Evolutionary conservation across 768 basidiomycete genomes (phyloP).

Genomic region (Boletus insuetus): DNA sequence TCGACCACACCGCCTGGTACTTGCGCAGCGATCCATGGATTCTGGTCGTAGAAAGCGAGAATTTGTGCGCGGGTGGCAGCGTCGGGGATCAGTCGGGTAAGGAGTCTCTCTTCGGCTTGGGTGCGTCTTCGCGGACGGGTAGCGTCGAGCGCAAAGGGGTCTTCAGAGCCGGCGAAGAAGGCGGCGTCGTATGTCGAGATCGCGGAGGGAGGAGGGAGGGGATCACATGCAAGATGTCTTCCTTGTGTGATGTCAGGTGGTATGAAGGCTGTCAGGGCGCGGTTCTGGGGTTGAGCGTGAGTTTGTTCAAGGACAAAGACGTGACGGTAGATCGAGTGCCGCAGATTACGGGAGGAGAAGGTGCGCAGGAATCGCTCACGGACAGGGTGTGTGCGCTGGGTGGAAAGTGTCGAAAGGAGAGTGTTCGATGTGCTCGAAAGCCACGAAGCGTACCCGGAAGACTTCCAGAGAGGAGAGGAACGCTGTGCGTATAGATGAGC

Average conservation of each 20-base stretch:
- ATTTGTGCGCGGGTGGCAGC: slow-evolving; percentile 54
- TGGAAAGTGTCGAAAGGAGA: slow-evolving; percentile 32
- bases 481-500: slow-evolving; percentile 87
- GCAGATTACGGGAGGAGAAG: slow-evolving; percentile 41
- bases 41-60: slow-evolving; percentile 57
- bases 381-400: slow-evolving; percentile 32
- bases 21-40: slow-evolving; percentile 51
- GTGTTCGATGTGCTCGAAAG: slow-evolving; percentile 54
- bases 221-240: slow-evolving; percentile 76
- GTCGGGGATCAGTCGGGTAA: slow-evolving; percentile 61
- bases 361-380: slow-evolving; percentile 32
- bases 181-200: slow-evolving; percentile 60
- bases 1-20: slow-evolving; percentile 67
- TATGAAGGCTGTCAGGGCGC: slow-evolving; percentile 66
- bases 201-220: slow-evolving; percentile 69
- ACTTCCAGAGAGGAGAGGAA: slow-evolving; percentile 80
- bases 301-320: slow-evolving; percentile 68
- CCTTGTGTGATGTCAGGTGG: slow-evolving; percentile 52
- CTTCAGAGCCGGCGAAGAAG: slow-evolving; percentile 74
- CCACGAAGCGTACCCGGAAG: slow-evolving; percentile 61
- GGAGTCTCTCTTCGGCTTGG: slow-evolving; percentile 46
- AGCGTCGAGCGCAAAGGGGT: slow-evolving; percentile 35
- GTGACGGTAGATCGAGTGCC: slow-evolving; percentile 68
- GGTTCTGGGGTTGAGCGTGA: slow-evolving; percentile 38
- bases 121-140: slow-evolving; percentile 38